Base-by-base conservation (phyloP, 352 stramenopile species). In the Globisporangium viniferum region DNA sequence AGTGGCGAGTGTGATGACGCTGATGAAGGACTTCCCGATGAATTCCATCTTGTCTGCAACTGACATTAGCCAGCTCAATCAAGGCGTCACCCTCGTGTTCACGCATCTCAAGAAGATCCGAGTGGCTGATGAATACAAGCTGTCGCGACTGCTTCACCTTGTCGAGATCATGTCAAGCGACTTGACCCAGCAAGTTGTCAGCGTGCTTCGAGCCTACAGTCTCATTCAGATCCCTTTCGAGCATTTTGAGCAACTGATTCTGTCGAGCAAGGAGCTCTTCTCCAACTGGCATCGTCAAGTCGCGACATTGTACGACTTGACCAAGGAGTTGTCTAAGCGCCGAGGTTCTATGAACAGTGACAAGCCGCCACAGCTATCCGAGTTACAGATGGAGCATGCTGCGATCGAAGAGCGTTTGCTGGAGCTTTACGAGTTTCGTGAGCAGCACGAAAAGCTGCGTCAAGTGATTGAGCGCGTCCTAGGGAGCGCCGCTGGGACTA, bases 1-100 rank as follows among this genome's bases (percentile, higher is more conserved):
- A 8, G 91, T 97, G 14, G 77, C 82, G 2, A 97, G 91, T 68
- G 91, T 98, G 24, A 97, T 97, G 84, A 85, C 77, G 35, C 80
- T 98, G 54, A 95, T 98, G 86, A 96, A 96, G 61, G 93, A 97
- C 41, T 97, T 98, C 64, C 93, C 92, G 33, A 94, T 98, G 71
- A 90, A 98, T 70, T 86, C 89, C 10, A 95, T 98, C 64, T 73
- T 98, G 54, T 93, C 90, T 10, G 90, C 93, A 20, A 94, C 90
- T 3, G 88, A 93, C 69, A 90, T 97, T 29, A 83, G 66, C 53
- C 89, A 97, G 69, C 80, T 97, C 0, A 92, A 84, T 10, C 80
- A 93, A 36, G 90, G 89, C 2, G 75, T 97, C 12, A 85, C 81
- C 1, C 64, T 88, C 22, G 85, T 97, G 24, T 97, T 97, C 58